A percentile compares a stretch with the other conserved stretches of the same genome.
These are phyloP conservation scores for Crithidia expoeki DNA, from an alignment of 208 protist genomes.

Conservation along the genomic window DNA sequence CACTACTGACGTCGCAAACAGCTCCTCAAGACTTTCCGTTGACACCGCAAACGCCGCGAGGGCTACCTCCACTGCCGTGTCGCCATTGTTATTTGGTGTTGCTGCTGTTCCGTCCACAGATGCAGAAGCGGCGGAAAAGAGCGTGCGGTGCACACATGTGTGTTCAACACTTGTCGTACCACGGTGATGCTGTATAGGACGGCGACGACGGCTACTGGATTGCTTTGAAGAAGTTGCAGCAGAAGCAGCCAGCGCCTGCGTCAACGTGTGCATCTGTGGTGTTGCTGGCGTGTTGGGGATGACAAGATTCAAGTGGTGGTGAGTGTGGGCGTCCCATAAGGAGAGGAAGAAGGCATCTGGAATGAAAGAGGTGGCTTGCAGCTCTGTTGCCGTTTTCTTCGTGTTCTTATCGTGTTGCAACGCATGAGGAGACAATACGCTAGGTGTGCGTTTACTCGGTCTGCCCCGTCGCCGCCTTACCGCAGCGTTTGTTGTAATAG, in stretches of 20 bases:
- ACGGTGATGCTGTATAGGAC: background rate
- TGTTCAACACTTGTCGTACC: background rate
- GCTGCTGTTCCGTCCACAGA: background rate
- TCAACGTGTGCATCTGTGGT: slow-evolving; percentile 8
- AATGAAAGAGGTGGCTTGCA: slow-evolving; percentile 18
- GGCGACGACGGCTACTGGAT: background rate
- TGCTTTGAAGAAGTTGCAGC: background rate
- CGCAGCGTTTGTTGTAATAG: too few relatives aligned
- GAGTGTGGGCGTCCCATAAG: slow-evolving; percentile 47
- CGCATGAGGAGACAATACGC: too few relatives aligned
- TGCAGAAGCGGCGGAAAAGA: too few relatives aligned
- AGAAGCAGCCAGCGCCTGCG: background rate
- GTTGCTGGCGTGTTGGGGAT: slow-evolving; percentile 43
- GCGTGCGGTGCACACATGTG: too few relatives aligned
- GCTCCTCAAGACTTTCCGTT: slow-evolving; percentile 24
- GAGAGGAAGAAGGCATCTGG: slow-evolving; percentile 62
- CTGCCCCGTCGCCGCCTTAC: too few relatives aligned
- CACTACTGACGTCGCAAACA: slow-evolving; percentile 26
- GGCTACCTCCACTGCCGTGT: background rate
- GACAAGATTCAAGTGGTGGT: slow-evolving; percentile 56
- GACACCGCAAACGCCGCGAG: slow-evolving; percentile 26
- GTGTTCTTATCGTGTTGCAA: too few relatives aligned
- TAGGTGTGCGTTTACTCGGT: too few relatives aligned
- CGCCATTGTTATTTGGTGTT: background rate
- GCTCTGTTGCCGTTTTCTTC: too few relatives aligned